A percentile compares a stretch with the other conserved stretches of the same genome.
Evolutionary conservation across 1,139 yeast species (phyloP).

Genomic region (Candida glucosophila): DNA sequence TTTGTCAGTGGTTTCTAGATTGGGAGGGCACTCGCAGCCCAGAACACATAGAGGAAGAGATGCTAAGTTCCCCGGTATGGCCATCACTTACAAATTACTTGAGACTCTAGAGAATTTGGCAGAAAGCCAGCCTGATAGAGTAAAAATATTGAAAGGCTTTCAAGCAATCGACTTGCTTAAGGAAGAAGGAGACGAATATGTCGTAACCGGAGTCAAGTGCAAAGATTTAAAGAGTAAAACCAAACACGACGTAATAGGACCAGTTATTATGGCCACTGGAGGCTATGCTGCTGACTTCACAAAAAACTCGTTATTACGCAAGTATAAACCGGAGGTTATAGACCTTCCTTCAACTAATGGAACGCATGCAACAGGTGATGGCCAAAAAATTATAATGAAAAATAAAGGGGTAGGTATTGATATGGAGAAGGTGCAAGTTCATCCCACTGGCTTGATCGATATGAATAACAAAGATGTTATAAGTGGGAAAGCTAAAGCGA

Average conservation of each 20-base stretch:
- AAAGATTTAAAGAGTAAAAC: slow-evolving; percentile 28
- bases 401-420: slow-evolving; percentile 59
- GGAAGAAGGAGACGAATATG: slow-evolving; percentile 14
- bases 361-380: slow-evolving; percentile 70
- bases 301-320: slow-evolving; percentile 38
- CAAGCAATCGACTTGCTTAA: slow-evolving; percentile 48
- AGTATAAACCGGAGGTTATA: slow-evolving; percentile 55
- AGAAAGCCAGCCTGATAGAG: slow-evolving; percentile 41
- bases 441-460: slow-evolving; percentile 75
- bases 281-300: slow-evolving; percentile 64
- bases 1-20: slow-evolving; percentile 55
- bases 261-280: slow-evolving; percentile 73
- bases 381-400: slow-evolving; percentile 52
- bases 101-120: slow-evolving; percentile 45
- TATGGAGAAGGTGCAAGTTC: slow-evolving; percentile 72
- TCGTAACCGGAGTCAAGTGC: slow-evolving; percentile 42
- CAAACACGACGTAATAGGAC: slow-evolving; percentile 33
- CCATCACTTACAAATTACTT: slow-evolving; percentile 56
- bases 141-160: slow-evolving; percentile 42
- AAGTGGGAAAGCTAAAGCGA: slow-evolving; percentile 27
- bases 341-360: slow-evolving; percentile 70
- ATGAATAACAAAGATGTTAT: slow-evolving; percentile 46
- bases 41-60: slow-evolving; percentile 69
- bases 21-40: slow-evolving; percentile 70
- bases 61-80: slow-evolving; percentile 68